Evolutionary conservation across 73 alveolate genomes (phyloP), one percentile per base, ranked within the genome.

Genomic region (Tetrahymena elliotti): DNA sequence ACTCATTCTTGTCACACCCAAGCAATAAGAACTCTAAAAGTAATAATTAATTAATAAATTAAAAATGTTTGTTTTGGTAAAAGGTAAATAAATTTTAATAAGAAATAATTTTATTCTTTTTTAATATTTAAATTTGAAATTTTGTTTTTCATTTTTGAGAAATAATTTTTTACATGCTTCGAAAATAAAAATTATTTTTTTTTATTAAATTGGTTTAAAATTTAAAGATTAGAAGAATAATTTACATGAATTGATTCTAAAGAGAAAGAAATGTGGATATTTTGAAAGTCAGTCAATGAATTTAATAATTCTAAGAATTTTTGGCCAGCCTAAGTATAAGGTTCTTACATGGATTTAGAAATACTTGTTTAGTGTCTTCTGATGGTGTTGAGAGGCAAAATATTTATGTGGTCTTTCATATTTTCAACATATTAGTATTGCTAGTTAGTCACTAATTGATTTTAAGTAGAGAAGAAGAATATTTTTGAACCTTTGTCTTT

Each of bases 1-100:
- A 33, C 96, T 95, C 47, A 95, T 94, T 53, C 98, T 94, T 34
- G 97, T 95, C 13, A 96, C 98, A 22, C 98, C 98, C n/a, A 97
- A 97, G 36, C 98, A 96, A 83, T 93, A 84, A 33, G 96, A 93
- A 20, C 94, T 38, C 96, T 94, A 84, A 27, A 47, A 47, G 20
- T 41, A 6, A 47, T 18, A 10, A 8, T 18, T 18, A 47, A 47
- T 47, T 47, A 4, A 41, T n/a, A n/a, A n/a, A n/a, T n/a, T n/a
- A n/a, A n/a, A n/a, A n/a, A n/a, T n/a, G n/a, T n/a, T n/a, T n/a
- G n/a, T n/a, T n/a, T n/a, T n/a, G n/a, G n/a, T n/a, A n/a, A n/a
- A n/a, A n/a, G n/a, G n/a, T n/a, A n/a, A n/a, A n/a, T n/a, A n/a
- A n/a, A 10, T 40, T 40, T 40, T 40, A 40, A 40, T 40, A 10